A percentile compares a stretch with the other conserved stretches of the same genome.
Conservation (phyloP, 2,329 filamentous ascomycete genomes). For the Penicillium hordei region DNA sequence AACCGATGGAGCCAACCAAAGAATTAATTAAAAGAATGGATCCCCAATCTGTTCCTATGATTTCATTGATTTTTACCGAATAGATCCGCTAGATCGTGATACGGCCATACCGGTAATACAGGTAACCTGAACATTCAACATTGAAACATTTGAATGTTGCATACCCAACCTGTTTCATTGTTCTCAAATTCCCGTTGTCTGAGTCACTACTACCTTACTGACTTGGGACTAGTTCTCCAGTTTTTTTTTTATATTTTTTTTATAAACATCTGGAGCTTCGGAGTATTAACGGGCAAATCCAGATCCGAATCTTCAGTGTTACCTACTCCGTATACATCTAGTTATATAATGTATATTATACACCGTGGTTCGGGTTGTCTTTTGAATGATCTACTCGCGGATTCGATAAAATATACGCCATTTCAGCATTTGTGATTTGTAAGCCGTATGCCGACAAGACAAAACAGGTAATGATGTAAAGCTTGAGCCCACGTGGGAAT, state of each 20-base stretch:
- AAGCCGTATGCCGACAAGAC: slow-evolving; percentile 1
- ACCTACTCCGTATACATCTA: neutral
- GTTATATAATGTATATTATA: too few relatives aligned
- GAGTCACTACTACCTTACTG: slow-evolving; percentile 3
- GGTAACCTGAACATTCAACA: neutral
- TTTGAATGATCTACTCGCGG: neutral
- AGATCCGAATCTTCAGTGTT: slow-evolving; percentile 19
- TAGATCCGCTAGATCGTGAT: slow-evolving; percentile 13
- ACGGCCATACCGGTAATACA: slow-evolving; percentile 14
- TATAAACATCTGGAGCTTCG: neutral
- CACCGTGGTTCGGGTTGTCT: neutral
- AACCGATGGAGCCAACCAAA: neutral
- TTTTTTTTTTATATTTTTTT: neutral
- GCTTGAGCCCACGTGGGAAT: slow-evolving; percentile 20
- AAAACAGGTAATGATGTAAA: slow-evolving; percentile 15
- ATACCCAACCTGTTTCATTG: neutral
- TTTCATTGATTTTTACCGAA: slow-evolving; percentile 19
- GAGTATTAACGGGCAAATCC: slow-evolving; percentile 1
- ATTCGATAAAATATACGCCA: neutral
- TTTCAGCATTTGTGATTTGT: neutral
- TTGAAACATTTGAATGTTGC: neutral
- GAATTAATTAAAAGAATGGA: neutral
- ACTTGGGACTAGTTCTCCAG: slow-evolving; percentile 3
- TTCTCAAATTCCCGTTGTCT: neutral
- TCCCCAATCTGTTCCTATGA: slow-evolving; percentile 15